Conservation (phyloP, 345 rosid genomes). For the Euphorbia pulcherrima region DNA sequence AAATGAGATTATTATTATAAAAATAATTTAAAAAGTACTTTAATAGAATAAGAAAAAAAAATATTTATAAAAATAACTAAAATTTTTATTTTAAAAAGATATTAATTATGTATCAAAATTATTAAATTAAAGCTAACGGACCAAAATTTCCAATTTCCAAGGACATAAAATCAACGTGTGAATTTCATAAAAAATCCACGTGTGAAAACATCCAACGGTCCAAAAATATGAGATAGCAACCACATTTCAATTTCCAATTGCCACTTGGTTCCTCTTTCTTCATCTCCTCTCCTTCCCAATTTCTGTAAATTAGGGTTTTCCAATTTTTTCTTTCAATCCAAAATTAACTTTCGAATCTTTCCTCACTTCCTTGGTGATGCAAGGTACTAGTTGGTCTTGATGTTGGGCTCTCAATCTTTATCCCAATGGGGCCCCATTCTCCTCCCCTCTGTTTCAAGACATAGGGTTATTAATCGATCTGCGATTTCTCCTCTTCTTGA, state of each 20-base stretch:
- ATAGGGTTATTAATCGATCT: conserved; percentile 45
- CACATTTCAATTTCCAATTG: conserved; percentile 2
- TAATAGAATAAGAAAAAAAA: too few relatives aligned
- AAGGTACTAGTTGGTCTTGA: conserved; percentile 29
- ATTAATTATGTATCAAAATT: too few relatives aligned
- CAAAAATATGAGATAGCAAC: conserved; percentile 12
- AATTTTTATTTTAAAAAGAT: too few relatives aligned
- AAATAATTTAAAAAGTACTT: too few relatives aligned
- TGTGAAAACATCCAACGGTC: too few relatives aligned
- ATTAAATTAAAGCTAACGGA: neutral
- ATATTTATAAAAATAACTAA: too few relatives aligned
- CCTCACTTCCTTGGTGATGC: conserved; percentile 20
- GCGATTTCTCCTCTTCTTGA: conserved; percentile 31
- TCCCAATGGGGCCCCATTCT: conserved; percentile 46
- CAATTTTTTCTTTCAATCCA: neutral
- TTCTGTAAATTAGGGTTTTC: conserved; percentile 4
- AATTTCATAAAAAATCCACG: too few relatives aligned
- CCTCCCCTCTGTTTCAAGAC: conserved; percentile 40
- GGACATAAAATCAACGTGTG: too few relatives aligned
- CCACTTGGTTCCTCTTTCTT: neutral
- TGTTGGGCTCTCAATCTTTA: conserved; percentile 74
- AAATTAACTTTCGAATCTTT: neutral
- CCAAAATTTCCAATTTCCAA: neutral
- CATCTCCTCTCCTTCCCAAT: neutral
- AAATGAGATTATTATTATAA: too few relatives aligned